Evolutionary conservation across 2,329 filamentous ascomycete species (phyloP).

Genomic region (Passalora sequoiae): DNA sequence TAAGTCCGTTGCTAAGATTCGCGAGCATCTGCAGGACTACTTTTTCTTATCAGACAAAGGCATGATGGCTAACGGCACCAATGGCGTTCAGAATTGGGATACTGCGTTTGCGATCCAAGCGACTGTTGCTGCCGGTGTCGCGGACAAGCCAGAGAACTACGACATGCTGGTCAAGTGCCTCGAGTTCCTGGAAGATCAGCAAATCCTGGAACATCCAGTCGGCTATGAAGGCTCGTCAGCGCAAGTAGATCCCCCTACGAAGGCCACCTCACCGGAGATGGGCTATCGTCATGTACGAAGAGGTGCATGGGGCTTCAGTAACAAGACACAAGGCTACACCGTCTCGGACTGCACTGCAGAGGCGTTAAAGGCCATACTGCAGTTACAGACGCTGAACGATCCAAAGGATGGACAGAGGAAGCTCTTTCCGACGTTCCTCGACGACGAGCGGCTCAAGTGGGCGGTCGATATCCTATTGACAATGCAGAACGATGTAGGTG

Average conservation of each 20-base stretch:
- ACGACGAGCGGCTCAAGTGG: conserved; percentile 74
- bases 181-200: conserved; percentile 81
- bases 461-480: conserved; percentile 85
- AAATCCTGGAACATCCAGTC: conserved; percentile 76
- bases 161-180: conserved; percentile 80
- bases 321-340: conserved; percentile 83
- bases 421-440: conserved; percentile 64
- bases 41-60: conserved; percentile 90
- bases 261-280: conserved; percentile 25
- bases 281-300: conserved; percentile 82
- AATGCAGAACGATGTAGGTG: conserved; percentile 83
- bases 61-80: conserved; percentile 92
- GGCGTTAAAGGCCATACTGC: conserved; percentile 77
- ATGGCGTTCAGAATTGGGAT: conserved; percentile 97
- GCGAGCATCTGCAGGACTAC: conserved; percentile 77
- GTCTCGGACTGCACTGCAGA: conserved; percentile 94
- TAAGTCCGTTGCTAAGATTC: conserved; percentile 65
- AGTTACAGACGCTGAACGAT: conserved; percentile 71
- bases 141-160: conserved; percentile 69
- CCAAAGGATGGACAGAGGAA: conserved; percentile 17
- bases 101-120: conserved; percentile 86
- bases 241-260: conserved; percentile 31
- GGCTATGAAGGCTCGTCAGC: conserved; percentile 63
- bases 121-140: conserved; percentile 70
- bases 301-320: conserved; percentile 95